These are phyloP conservation scores for Xylaria castorea DNA, from an alignment of 495 filamentous ascomycete genomes.

Conservation along the genomic window DNA sequence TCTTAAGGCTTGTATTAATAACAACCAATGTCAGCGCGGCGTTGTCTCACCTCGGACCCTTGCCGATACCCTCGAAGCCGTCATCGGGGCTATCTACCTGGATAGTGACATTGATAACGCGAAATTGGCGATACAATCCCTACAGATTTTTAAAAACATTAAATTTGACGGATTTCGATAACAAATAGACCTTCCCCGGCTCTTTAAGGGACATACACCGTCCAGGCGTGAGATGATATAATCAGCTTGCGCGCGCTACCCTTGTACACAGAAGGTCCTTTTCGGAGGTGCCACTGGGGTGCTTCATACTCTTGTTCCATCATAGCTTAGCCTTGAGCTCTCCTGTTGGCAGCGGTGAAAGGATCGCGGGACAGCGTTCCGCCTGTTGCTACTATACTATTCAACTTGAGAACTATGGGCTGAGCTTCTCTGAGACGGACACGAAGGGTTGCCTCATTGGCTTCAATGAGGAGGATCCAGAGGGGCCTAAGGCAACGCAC, in stretches of 20 bases:
- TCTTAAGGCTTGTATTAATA: not conserved
- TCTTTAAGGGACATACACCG: not conserved
- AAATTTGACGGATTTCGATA: not conserved
- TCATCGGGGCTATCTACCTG: conserved; percentile 17
- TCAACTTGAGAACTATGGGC: not conserved
- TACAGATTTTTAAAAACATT: not conserved
- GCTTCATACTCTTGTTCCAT: not conserved
- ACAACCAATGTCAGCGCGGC: not conserved
- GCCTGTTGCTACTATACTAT: not conserved
- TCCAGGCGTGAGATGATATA: not conserved
- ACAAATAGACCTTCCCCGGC: not conserved
- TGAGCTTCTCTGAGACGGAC: not conserved
- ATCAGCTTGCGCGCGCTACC: not conserved
- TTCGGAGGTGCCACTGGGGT: not conserved
- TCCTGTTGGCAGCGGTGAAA: not conserved
- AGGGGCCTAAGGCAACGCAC: not conserved
- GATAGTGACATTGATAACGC: conserved; percentile 14
- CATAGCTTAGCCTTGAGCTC: not conserved
- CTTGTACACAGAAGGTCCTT: not conserved
- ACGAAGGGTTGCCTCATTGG: not conserved
- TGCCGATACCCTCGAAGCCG: conserved; percentile 21
- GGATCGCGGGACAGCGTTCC: too few species aligned
- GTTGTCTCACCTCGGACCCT: not conserved
- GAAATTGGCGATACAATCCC: not conserved
- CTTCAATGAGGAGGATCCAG: not conserved